phyloP scores from a whole-genome alignment of 768 basidiomycete genomes.

The Leccinum truebloodii region DNA sequence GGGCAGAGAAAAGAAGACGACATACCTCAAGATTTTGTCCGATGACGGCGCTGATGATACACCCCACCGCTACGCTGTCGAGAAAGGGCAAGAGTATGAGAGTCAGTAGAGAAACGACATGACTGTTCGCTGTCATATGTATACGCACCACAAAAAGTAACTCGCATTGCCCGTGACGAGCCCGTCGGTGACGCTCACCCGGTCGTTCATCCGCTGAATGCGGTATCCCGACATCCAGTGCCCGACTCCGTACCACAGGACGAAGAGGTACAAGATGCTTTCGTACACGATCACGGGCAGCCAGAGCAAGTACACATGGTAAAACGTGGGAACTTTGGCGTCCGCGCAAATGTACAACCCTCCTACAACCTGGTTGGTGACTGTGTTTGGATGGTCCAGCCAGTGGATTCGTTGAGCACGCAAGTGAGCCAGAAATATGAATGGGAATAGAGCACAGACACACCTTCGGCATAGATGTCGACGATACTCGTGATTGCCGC shows the following conservation, averaged over 20 bases:
- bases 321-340: not conserved
- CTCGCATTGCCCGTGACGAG: slow-evolving; percentile 2
- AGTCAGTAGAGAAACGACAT: not conserved
- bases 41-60: not conserved
- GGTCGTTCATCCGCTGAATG: not conserved
- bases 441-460: not conserved
- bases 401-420: not conserved
- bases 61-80: not conserved
- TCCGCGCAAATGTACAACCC: slow-evolving; percentile 11
- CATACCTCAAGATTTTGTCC: slow-evolving; percentile 7
- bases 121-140: not conserved
- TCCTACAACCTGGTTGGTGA: not conserved
- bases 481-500: not conserved
- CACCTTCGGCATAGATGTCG: not conserved
- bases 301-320: slow-evolving; percentile 8
- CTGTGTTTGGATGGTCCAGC: not conserved
- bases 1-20: not conserved
- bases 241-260: slow-evolving; percentile 2
- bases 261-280: slow-evolving; percentile 9
- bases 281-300: slow-evolving; percentile 14
- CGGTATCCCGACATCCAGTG: not conserved
- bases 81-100: not conserved
- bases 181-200: not conserved
- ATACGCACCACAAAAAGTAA: slow-evolving; percentile 7
- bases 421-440: not conserved